Base-by-base conservation (phyloP, 1,139 yeast species). In the Yamadazyma sp. region DNA sequence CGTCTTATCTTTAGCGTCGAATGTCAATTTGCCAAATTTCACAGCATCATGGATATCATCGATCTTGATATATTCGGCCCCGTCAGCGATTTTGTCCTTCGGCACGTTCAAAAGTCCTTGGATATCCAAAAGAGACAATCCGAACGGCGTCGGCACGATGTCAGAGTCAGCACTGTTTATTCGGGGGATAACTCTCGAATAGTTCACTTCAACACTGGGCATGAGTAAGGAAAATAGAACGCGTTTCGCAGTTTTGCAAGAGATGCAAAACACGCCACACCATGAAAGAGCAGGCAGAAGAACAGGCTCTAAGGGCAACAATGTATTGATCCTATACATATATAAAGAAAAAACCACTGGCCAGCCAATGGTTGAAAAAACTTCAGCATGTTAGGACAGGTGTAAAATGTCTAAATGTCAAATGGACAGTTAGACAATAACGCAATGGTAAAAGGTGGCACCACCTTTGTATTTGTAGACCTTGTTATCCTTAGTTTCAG, bases 51-150 rank as follows among this genome's bases (percentile, higher is more conserved):
- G 54, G 1, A 70, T 50, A 0, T 61, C 63, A 27, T 70, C 66
- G 1, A 69, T 61, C 10, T 60, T 62, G 4, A 65, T 57, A 40
- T 59, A 67, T 41, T 61, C 62, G 20, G 54, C 39, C n/a, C 53
- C 54, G 2, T 51, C 52, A 18, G 21, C 21, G 9, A 51, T 45
- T 27, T 61, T 62, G 18, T 52, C 54, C 1, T 51, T 43, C 1
- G 89, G 89, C 1, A 79, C 52, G 39, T 78, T 76, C 31, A 84
- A 56, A 26, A 79, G 86, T 3, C 92, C 92, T 54, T 84, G 92
- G 13, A 84, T 82, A 55, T 84, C 92, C 18, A 84, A 47, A 9
- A 84, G 51, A 1, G 76, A 68, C 26, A 78, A 66, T 0, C 90
- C 92, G 33, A 63, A 59, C 0, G 82, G 74, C 0, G 90, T 78